Conservation (phyloP, 331 rosid genomes). For the Quercus phellos region DNA sequence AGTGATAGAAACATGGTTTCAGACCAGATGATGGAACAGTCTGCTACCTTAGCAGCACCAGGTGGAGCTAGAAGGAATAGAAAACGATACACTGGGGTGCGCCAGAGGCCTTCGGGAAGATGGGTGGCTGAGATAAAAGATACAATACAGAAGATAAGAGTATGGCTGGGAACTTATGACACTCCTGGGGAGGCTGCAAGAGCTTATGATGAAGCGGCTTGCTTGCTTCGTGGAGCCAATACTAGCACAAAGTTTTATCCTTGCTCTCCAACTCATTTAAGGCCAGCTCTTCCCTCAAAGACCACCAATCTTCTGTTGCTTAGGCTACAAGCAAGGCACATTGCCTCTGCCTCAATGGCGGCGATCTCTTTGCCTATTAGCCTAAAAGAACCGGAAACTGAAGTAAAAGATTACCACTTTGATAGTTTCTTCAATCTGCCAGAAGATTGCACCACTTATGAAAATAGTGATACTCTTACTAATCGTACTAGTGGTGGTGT, state of each 20-base stretch:
- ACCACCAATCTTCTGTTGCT: slow-evolving; percentile 39
- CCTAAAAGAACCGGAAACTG: background rate
- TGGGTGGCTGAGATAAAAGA: slow-evolving; percentile 27
- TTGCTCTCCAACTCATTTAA: slow-evolving; percentile 2
- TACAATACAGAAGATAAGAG: slow-evolving; percentile 34
- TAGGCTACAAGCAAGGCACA: slow-evolving; percentile 43
- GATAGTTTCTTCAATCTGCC: slow-evolving; percentile 4
- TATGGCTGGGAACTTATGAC: slow-evolving; percentile 50
- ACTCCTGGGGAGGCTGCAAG: slow-evolving; percentile 48
- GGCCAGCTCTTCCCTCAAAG: slow-evolving; percentile 42
- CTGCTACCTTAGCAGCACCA: slow-evolving; percentile 31
- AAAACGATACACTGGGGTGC: slow-evolving; percentile 45
- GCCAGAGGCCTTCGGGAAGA: slow-evolving; percentile 44
- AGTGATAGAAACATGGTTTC: slow-evolving; percentile 9
- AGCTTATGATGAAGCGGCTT: slow-evolving; percentile 51
- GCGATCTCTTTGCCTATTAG: slow-evolving; percentile 11
- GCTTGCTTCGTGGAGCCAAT: slow-evolving; percentile 35
- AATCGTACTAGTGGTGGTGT: slow-evolving; percentile 7
- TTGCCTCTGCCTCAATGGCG: slow-evolving; percentile 3
- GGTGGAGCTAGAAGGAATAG: slow-evolving; percentile 26
- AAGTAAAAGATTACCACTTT: slow-evolving; percentile 7
- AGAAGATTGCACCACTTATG: slow-evolving; percentile 10
- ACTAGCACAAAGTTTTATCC: slow-evolving; percentile 44
- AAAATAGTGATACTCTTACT: slow-evolving; percentile 1
- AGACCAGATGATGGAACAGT: slow-evolving; percentile 11